Conservation (phyloP, 208 protist species). For the Blechomonas ayalai region DNA sequence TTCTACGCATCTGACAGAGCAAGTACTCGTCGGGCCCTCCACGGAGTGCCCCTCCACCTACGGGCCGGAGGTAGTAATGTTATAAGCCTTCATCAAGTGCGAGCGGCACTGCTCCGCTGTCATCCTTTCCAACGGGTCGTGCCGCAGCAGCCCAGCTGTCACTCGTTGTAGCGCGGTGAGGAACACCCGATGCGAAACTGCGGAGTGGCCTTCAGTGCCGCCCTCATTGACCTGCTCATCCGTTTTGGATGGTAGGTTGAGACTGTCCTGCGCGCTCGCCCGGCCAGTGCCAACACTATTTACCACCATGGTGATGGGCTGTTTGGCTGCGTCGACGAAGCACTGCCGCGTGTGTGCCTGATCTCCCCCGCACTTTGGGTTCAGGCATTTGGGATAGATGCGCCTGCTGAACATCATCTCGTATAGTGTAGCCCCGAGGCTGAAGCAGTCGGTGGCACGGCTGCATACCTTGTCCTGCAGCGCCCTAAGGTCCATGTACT, state of each 20-base stretch:
- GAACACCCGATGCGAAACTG: neutral
- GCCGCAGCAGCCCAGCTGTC: conserved; percentile 29
- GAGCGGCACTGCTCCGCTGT: conserved; percentile 50
- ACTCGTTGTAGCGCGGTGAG: conserved; percentile 44
- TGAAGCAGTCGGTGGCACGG: conserved; percentile 72
- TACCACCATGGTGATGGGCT: conserved; percentile 29
- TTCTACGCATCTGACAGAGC: too few relatives aligned
- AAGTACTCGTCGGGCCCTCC: too few relatives aligned
- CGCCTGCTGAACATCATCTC: conserved; percentile 59
- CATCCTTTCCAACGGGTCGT: conserved; percentile 37
- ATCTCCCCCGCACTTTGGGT: conserved; percentile 27
- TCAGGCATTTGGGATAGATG: conserved; percentile 60
- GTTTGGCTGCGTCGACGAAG: conserved; percentile 52
- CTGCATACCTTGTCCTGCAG: conserved; percentile 57
- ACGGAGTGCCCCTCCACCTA: too few relatives aligned
- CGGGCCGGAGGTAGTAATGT: too few relatives aligned
- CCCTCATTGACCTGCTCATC: neutral
- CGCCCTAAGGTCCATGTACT: conserved; percentile 82
- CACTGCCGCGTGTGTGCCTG: conserved; percentile 64
- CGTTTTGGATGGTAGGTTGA: too few relatives aligned
- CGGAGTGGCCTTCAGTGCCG: neutral
- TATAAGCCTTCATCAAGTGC: conserved; percentile 25
- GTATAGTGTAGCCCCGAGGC: conserved; percentile 69
- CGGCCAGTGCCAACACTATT: neutral
- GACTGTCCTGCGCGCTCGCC: neutral